A percentile compares a stretch with the other conserved stretches of the same genome.
phyloP scores from a whole-genome alignment of 2,329 filamentous ascomycete species.

The Metarhizium album region DNA sequence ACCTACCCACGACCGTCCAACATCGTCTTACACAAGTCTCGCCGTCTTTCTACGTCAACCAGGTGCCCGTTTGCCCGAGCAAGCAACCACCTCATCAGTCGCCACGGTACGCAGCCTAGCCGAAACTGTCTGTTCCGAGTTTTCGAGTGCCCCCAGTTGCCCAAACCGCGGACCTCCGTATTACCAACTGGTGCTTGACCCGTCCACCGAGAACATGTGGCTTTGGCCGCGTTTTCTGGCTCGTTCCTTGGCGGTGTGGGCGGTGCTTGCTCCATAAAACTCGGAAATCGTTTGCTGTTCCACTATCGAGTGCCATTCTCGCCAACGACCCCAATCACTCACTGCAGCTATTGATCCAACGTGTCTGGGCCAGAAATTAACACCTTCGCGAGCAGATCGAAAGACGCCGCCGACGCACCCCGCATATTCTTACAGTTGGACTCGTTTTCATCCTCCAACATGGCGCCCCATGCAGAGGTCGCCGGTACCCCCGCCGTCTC shows the following conservation, averaged over 20 bases:
- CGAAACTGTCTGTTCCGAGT: not conserved
- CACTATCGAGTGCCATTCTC: not conserved
- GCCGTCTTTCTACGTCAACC: conserved; percentile 1
- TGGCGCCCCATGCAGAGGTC: conserved; percentile 50
- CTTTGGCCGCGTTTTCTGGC: no score
- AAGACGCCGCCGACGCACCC: not conserved
- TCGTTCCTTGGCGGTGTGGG: not conserved
- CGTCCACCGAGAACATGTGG: no score
- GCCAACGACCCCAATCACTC: not conserved
- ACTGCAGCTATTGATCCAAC: not conserved
- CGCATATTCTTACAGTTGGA: not conserved
- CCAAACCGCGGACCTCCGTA: not conserved
- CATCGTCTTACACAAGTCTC: not conserved
- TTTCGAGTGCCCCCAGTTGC: not conserved
- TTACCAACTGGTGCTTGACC: no score
- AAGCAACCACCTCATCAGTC: conserved; percentile 4
- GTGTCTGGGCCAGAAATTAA: not conserved
- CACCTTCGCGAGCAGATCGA: not conserved
- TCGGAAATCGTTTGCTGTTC: not conserved
- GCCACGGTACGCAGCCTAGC: not conserved
- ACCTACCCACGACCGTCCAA: not conserved
- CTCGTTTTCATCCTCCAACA: conserved; percentile 18
- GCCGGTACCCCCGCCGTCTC: conserved; percentile 17
- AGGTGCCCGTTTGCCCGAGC: conserved; percentile 3
- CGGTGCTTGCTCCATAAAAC: not conserved